phyloP scores from a whole-genome alignment of 257 asterid species.

The Ligustrum vulgare region DNA sequence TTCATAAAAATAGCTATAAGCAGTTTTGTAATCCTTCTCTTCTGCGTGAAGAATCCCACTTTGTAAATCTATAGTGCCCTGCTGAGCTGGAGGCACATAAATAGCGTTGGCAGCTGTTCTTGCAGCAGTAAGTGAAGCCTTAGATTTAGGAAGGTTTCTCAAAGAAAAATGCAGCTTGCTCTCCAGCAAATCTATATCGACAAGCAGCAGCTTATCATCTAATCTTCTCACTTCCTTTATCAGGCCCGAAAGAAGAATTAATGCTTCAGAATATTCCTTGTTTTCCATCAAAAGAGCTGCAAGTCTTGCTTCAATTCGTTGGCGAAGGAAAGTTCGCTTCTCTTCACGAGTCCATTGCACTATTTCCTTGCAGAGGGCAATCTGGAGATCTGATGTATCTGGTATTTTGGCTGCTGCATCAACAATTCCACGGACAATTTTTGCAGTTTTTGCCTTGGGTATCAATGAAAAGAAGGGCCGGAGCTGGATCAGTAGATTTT shows the following conservation, averaged over 20 bases:
- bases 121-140: constrained; percentile 70
- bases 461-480: constrained; percentile 61
- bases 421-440: constrained; percentile 49
- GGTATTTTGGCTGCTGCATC: constrained; percentile 66
- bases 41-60: constrained; percentile 67
- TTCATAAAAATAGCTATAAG: constrained; percentile 62
- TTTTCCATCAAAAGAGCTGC: constrained; percentile 61
- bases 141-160: constrained; percentile 65
- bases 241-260: constrained; percentile 58
- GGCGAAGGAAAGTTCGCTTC: constrained; percentile 63
- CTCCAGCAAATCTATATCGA: constrained; percentile 60
- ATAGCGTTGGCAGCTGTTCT: constrained; percentile 70
- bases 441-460: constrained; percentile 74
- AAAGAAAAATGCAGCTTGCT: constrained; percentile 67
- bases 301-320: constrained; percentile 58
- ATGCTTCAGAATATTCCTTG: constrained; percentile 57
- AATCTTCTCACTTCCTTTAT: constrained; percentile 63
- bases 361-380: constrained; percentile 64
- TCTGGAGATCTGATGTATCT: constrained; percentile 56
- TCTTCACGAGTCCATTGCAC: constrained; percentile 63
- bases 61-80: constrained; percentile 58
- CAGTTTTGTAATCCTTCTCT: constrained; percentile 66
- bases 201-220: constrained; percentile 61
- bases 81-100: constrained; percentile 70
- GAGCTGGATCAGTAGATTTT: constrained; percentile 41